Percentiles rank a stretch among this genome's conserved stretches.
phyloP scores from a whole-genome alignment of 108 stramenopile genomes.

The Seminavis robusta region DNA sequence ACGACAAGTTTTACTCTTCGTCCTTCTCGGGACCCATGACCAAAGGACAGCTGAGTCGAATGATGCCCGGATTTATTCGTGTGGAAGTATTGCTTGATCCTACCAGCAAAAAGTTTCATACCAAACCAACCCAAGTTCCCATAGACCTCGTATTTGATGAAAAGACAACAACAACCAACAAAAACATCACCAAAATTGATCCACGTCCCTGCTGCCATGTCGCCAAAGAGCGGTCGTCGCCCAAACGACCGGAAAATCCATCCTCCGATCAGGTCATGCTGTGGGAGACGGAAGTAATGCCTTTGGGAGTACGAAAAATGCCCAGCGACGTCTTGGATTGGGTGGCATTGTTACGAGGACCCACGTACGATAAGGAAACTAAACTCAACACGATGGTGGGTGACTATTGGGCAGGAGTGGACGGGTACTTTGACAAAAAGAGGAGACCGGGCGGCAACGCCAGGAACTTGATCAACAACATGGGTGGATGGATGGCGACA shows the following conservation, averaged over 20 bases:
- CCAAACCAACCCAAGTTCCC: conserved; percentile 49
- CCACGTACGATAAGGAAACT: conserved; percentile 6
- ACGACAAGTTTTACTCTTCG: background rate
- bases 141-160: conserved; percentile 19
- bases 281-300: conserved; percentile 62
- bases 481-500: conserved; percentile 86
- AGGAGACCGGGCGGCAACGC: too few species aligned
- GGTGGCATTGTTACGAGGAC: conserved; percentile 48
- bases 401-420: conserved; percentile 56
- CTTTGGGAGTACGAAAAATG: conserved; percentile 68
- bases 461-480: conserved; percentile 55
- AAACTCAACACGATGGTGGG: conserved; percentile 24
- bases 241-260: conserved; percentile 39
- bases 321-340: conserved; percentile 36
- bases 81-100: conserved; percentile 67
- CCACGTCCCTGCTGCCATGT: conserved; percentile 59
- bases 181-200: conserved; percentile 22
- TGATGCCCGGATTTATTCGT: conserved; percentile 70
- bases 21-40: conserved; percentile 18
- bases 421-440: conserved; percentile 5
- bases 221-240: conserved; percentile 8
- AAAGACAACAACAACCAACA: conserved; percentile 6
- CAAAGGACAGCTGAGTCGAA: conserved; percentile 48
- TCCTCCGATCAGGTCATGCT: conserved; percentile 37
- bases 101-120: conserved; percentile 23